Base-by-base conservation (phyloP, 257 asterid species). In the Eustoma russellianum region DNA sequence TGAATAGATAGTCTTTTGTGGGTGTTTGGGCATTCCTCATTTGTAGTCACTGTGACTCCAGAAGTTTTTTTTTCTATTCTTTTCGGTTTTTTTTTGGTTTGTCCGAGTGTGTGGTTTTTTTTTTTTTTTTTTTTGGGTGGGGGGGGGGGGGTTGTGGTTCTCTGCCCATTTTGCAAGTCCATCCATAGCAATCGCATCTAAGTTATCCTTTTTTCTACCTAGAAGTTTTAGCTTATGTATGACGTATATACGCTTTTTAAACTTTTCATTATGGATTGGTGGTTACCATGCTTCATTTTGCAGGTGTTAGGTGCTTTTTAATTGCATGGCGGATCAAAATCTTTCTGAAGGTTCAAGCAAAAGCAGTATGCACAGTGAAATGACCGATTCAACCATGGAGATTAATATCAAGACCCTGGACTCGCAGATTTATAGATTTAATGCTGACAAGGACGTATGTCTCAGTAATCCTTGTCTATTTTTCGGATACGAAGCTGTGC, bases 371-470 rank as follows among this genome's bases (percentile, higher is more conserved):
- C 50, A 77, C 60, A 61, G 71, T 71, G 85, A 75, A 58, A 59
- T 68, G 72, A 62, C 79, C 48, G 94, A 76, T 58, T 83, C 94
- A 65, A 63, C 66, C 17, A 59, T 85, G 76, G 82, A 75, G 69
- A 79, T 89, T 77, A 83, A 85, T 66, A 69, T 89, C 81, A 89
- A 89, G 88, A 89, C 97, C 56, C 77, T 89, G 61, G 92, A 79
- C 72, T 89, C 94, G 54, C 83, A 58, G 68, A 64, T 69, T 59
- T 72, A 76, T 77, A 71, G 81, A 53, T 71, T 82, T 69, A 50
- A 52, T 16, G 92, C 81, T 57, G 91, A 88, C 40, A 85, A 79
- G 69, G 71, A 82, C 73, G 97, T 89, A 81, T 19, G 2, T 24
- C 13, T 0, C 10, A 19, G 33, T 13, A 2, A 11, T 38, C 43